These are phyloP conservation scores for Hawksworthiomyces lignivorus DNA, from an alignment of 2,329 filamentous ascomycete genomes.

Conservation along the genomic window DNA sequence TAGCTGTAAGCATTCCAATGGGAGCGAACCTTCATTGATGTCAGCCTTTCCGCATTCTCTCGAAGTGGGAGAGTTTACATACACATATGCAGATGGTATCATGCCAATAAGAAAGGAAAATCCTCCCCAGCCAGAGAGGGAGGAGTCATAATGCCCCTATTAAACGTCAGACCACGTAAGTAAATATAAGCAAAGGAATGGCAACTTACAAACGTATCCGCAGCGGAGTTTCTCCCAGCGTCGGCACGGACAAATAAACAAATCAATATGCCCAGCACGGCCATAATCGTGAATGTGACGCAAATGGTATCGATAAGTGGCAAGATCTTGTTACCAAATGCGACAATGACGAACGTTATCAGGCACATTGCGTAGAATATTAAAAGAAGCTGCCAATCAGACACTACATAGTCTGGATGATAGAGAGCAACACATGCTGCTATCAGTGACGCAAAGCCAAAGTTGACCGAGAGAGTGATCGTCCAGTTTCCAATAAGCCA, in stretches of 20 bases:
- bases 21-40: constrained; percentile 4
- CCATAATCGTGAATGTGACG: constrained; percentile 37
- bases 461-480: constrained; percentile 77
- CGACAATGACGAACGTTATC: constrained; percentile 6
- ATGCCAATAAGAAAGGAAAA: constrained; percentile 13
- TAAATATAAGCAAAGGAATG: background rate
- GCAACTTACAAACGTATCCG: background rate
- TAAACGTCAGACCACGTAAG: background rate
- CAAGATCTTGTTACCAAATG: constrained; percentile 37
- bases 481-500: constrained; percentile 75
- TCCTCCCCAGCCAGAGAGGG: constrained; percentile 34
- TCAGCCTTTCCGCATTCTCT: no score
- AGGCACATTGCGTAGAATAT: constrained; percentile 13
- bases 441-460: constrained; percentile 62
- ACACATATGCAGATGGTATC: constrained; percentile 8
- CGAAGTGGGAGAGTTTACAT: background rate
- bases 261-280: constrained; percentile 39
- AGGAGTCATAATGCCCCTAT: constrained; percentile 7
- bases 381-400: constrained; percentile 8
- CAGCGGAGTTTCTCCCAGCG: constrained; percentile 2
- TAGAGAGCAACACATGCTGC: constrained; percentile 51
- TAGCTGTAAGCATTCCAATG: constrained; percentile 11
- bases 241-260: constrained; percentile 39
- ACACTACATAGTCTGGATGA: constrained; percentile 24
- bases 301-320: constrained; percentile 36